Conservation (phyloP, 1,284 basidiomycete species). For the Heterobasidion parviporum region DNA sequence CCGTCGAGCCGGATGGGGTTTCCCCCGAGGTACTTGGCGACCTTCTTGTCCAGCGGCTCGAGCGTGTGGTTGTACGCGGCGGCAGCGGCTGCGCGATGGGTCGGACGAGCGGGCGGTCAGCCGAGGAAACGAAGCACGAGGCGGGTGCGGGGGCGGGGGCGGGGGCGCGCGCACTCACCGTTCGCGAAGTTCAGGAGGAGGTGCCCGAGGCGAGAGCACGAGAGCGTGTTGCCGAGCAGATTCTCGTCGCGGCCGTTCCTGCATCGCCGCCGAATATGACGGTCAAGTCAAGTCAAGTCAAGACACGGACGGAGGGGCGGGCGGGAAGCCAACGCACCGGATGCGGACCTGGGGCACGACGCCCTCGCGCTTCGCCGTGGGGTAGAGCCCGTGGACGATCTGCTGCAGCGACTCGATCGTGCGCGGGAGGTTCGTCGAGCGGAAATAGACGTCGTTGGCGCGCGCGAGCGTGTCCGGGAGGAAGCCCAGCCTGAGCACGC, state of each 20-base stretch:
- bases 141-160: too few species aligned
- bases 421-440: constrained; percentile 68
- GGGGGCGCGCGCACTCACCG: constrained; percentile 26
- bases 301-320: not conserved
- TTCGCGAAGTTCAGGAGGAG: constrained; percentile 56
- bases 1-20: constrained; percentile 69
- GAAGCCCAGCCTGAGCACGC: constrained; percentile 45
- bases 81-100: constrained; percentile 44
- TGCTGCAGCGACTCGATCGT: constrained; percentile 76
- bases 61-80: constrained; percentile 58
- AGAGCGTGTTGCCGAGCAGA: constrained; percentile 57
- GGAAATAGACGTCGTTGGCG: constrained; percentile 52
- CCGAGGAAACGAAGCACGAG: not conserved
- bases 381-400: constrained; percentile 66
- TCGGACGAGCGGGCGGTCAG: not conserved
- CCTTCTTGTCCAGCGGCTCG: constrained; percentile 50
- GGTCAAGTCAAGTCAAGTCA: not conserved
- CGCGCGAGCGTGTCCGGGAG: constrained; percentile 46
- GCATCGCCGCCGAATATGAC: too few species aligned
- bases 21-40: constrained; percentile 67
- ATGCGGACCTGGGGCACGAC: constrained; percentile 46
- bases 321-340: constrained; percentile 31
- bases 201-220: constrained; percentile 60
- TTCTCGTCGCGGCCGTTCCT: constrained; percentile 72
- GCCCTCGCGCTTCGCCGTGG: constrained; percentile 37